Percentiles rank a stretch among this genome's conserved stretches.
phyloP scores from a whole-genome alignment of 148 eudicot species.

The Arbutus unedo region DNA sequence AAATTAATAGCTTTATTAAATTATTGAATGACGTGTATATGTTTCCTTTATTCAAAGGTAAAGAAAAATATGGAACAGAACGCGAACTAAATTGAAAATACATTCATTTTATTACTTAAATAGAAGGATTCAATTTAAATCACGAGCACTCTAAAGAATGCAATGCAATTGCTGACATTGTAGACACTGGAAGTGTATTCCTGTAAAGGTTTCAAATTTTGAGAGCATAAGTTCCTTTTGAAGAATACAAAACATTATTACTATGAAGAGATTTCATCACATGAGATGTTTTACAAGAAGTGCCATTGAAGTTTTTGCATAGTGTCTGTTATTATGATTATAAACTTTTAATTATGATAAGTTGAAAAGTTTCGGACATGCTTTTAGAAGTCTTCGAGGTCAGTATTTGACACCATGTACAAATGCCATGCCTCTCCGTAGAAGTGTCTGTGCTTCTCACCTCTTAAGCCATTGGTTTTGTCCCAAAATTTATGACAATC shows the following conservation, averaged over 20 bases:
- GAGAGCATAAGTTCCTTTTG: background rate
- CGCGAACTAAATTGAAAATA: background rate
- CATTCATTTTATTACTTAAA: background rate
- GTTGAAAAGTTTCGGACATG: background rate
- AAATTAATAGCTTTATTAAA: background rate
- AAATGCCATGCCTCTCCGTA: background rate
- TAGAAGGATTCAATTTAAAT: background rate
- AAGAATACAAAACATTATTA: background rate
- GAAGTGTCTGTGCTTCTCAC: background rate
- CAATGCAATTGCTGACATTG: background rate
- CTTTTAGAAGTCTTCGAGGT: background rate
- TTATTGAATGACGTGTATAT: background rate
- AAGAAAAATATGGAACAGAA: background rate
- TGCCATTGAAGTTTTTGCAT: background rate
- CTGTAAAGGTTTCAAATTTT: background rate
- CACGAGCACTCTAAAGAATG: background rate
- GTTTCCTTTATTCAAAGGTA: background rate
- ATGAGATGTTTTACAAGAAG: background rate
- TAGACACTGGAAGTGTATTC: background rate
- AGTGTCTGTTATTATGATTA: background rate
- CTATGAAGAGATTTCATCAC: background rate
- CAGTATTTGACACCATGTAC: background rate
- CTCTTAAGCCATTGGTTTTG: background rate
- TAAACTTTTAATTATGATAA: background rate
- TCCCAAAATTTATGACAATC: background rate